Evolutionary conservation across 2,329 filamentous ascomycete species (phyloP), one percentile per base, ranked within the genome.

Genomic region (Stachybotrys echinatus): DNA sequence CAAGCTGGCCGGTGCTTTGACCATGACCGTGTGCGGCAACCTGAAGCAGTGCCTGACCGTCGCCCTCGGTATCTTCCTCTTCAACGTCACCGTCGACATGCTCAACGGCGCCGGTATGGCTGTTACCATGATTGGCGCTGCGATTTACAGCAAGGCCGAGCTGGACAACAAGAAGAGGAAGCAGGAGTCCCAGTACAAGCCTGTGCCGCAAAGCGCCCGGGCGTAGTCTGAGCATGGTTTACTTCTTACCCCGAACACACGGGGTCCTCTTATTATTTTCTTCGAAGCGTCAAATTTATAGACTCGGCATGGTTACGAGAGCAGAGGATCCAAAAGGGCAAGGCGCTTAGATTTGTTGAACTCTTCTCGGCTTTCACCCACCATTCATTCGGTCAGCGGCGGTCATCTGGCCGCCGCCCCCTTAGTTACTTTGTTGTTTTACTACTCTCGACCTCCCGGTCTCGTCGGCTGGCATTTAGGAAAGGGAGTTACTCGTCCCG

Each of bases 11-110:
- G 79, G 79, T 48, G 78, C 79, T 18, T 62, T 83, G 49, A 82
- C 78, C 37, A 81, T 83, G 74, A 80, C 77, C 6, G 77, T 83
- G 5, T 80, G 77, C 52, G 79, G 76, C 49, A 82, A 82, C 58
- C 65, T 82, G 50, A 82, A 82, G 68, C 79, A 81, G 61, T 77
- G 75, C 53, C 61, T 81, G 42, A 81, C 79, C 1, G 77, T 82
- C 12, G 63, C 77, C 34, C 65, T 81, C 23, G 78, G 77, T 43
- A 77, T 81, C 39, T 64, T 74, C 45, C 66, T 80, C 46, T 81
- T 80, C 61, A 70, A 76, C 47, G 70, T 80, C 54, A 65, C 66
- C 22, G 69, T 81, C 23, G 74, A 74, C 56, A 63, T 70, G 55
- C 70, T 72, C 56, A 83, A 83, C 61, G 78, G 77, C n/a, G 56